Evolutionary conservation across 2,329 filamentous ascomycete genomes (phyloP), one percentile per base, ranked within the genome.

Genomic region (Ceratocystis huliohia): DNA sequence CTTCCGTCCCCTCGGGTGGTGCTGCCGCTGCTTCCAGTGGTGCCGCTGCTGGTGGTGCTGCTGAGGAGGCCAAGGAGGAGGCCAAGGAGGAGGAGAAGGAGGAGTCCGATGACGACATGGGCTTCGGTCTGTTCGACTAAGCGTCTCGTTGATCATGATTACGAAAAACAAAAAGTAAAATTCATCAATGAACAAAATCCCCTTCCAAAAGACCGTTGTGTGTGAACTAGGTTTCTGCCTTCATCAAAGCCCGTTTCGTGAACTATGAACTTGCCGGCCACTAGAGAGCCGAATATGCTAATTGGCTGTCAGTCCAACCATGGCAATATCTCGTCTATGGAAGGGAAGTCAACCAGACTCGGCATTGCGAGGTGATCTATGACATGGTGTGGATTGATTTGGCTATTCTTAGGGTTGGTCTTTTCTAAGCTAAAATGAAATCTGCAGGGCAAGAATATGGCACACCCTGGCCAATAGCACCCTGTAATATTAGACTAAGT

Each of bases 1-100:
- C 94, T 74, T 96, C 93, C 80, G 93, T 99, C 76, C 92, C 94
- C 79, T 91, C 89, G 75, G 94, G 92, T 75, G 92, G 92, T 79
- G 84, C 82, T 75, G 91, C 86, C 77, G 89, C 83, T 79, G 89
- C 82, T 74, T 81, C 81, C 74, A 82, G 81, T 74, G 83, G 82
- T 77, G 85, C 80, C 76, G 88, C 80, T 76, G 89, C 81, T 75
- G 89, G 81, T 73, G 86, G 80, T 73, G 85, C 79, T 72, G 86
- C 81, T 72, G 85, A 83, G 72, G 84, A 81, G 71, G 79, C 78
- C 70, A 80, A 84, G 72, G 83, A 82, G 75, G 85, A 86, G 78
- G 82, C 82, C 75, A 86, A 88, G 80, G 87, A 89, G 78, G 89
- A 94, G 85, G 81, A 82, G 78, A 83, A 86, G 79, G 82, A 85